phyloP scores from a whole-genome alignment of 345 rosid genomes.

The Moricandia moricandioides region DNA sequence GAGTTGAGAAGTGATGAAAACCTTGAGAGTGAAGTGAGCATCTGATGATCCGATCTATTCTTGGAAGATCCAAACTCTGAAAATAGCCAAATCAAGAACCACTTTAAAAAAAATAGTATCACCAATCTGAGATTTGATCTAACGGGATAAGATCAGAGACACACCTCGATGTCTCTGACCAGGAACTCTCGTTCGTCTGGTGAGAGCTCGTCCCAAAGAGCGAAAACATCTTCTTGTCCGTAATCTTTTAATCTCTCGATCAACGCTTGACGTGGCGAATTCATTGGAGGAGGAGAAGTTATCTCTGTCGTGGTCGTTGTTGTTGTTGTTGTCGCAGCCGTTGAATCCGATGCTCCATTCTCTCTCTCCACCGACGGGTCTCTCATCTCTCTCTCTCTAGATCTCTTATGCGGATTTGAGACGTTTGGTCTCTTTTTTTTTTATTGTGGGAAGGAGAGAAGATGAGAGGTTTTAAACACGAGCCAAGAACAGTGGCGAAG shows the following conservation, averaged over 20 bases:
- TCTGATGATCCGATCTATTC: conserved; percentile 92
- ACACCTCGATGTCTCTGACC: conserved; percentile 84
- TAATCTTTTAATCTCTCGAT: conserved; percentile 89
- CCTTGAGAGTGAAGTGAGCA: conserved; percentile 92
- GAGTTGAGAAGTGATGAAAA: not conserved
- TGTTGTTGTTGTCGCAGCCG: not conserved
- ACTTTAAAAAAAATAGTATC: not conserved
- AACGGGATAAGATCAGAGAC: not conserved
- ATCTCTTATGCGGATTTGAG: conserved; percentile 2
- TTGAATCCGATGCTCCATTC: conserved; percentile 33
- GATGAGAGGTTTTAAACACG: conserved; percentile 11
- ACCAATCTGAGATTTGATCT: not conserved
- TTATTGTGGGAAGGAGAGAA: not conserved
- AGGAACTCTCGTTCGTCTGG: conserved; percentile 67
- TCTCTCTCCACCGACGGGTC: conserved; percentile 28
- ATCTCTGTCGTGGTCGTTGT: conserved; percentile 22
- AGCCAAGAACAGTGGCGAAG: conserved; percentile 42
- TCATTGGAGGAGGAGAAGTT: conserved; percentile 24
- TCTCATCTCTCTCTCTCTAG: not conserved
- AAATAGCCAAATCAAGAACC: not conserved
- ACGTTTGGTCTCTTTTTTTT: not conserved
- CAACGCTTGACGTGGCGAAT: conserved; percentile 72
- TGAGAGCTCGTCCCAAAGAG: conserved; percentile 93
- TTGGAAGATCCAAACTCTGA: conserved; percentile 86
- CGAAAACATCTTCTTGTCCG: conserved; percentile 82